Evolutionary conservation across 768 basidiomycete species (phyloP).

Genomic region (Trametes coccinea): DNA sequence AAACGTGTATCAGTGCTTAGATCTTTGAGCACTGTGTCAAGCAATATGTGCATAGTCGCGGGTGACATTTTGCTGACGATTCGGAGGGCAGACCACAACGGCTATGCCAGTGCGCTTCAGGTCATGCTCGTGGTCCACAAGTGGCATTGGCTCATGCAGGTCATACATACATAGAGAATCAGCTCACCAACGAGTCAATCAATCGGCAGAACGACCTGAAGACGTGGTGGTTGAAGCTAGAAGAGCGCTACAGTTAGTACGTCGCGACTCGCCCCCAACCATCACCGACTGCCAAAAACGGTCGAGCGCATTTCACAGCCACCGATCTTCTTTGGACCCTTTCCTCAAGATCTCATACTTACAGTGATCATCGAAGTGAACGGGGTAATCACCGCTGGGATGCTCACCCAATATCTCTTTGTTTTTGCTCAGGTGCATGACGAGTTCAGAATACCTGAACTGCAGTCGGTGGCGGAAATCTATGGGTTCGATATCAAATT

Average conservation of each 20-base stretch:
- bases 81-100: no score
- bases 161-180: no score
- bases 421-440: slow-evolving; percentile 80
- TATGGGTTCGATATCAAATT: slow-evolving; percentile 62
- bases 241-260: no score
- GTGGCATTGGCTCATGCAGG: no score
- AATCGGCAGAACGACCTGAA: no score
- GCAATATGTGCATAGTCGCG: background rate
- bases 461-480: slow-evolving; percentile 74
- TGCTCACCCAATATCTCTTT: slow-evolving; percentile 49
- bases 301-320: background rate
- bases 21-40: background rate
- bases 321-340: background rate
- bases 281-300: background rate
- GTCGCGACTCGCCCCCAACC: no score
- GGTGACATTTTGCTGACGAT: background rate
- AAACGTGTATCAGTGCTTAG: background rate
- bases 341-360: no score
- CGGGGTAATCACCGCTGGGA: background rate
- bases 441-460: slow-evolving; percentile 83
- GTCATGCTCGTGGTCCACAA: no score
- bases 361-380: background rate
- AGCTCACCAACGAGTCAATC: no score
- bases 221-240: no score
- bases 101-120: no score